Evolutionary conservation across 768 basidiomycete species (phyloP).

Genomic region (Panaeolus papilionaceus): DNA sequence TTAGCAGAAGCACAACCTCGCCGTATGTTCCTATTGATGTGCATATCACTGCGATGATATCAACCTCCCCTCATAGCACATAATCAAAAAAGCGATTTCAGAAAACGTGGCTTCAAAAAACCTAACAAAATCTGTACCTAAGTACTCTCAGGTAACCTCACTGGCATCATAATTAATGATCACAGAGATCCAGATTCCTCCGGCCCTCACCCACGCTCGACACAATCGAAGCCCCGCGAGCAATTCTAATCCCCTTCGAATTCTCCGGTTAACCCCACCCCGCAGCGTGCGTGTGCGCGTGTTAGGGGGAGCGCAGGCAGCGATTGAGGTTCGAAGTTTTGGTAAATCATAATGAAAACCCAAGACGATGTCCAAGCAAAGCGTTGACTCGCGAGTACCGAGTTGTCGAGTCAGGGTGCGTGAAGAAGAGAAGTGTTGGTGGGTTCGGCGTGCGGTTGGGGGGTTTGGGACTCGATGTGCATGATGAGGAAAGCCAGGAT

Average conservation of each 20-base stretch:
- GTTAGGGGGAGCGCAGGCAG: background rate
- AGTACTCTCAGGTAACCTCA: no score
- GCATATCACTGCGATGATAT: background rate
- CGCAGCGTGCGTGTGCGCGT: background rate
- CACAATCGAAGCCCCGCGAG: background rate
- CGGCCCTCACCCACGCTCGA: background rate
- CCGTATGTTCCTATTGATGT: background rate
- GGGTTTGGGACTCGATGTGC: no score
- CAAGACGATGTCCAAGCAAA: no score
- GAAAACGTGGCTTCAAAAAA: background rate
- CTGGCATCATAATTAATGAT: no score
- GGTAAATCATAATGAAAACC: background rate
- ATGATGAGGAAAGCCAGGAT: no score
- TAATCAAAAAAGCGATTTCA: background rate
- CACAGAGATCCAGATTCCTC: no score
- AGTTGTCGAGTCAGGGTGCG: no score
- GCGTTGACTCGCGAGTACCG: no score
- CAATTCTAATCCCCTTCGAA: background rate
- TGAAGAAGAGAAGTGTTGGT: no score
- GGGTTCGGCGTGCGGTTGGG: no score
- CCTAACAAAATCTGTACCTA: no score
- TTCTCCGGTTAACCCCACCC: slow-evolving; percentile 1
- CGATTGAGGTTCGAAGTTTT: background rate
- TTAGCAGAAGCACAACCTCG: no score
- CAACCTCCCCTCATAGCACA: background rate